phyloP scores from a whole-genome alignment of 2,329 filamentous ascomycete species.

The Fusarium torulosum region DNA sequence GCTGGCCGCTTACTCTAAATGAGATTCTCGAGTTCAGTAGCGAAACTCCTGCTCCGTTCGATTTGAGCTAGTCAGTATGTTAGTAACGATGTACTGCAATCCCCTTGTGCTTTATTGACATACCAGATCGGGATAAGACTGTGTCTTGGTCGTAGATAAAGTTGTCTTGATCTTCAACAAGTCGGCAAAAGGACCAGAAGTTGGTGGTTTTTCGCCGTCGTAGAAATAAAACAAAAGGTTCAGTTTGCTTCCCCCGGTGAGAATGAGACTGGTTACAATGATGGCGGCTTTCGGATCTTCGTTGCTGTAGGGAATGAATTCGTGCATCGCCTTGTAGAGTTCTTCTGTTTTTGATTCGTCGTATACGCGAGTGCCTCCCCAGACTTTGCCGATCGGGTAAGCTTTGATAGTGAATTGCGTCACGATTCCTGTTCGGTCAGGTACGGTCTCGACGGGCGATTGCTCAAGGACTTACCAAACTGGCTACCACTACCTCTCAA shows the following conservation, averaged over 20 bases:
- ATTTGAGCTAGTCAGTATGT: background rate
- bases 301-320: conserved; percentile 25
- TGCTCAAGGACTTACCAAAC: background rate
- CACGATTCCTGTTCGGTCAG: conserved; percentile 1
- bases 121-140: conserved; percentile 12
- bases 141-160: background rate
- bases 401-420: conserved; percentile 15
- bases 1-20: conserved; percentile 7
- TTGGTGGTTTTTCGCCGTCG: conserved; percentile 19
- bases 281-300: conserved; percentile 8
- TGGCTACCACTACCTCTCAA: conserved; percentile 29
- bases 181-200: conserved; percentile 21
- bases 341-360: conserved; percentile 10
- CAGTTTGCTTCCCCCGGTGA: background rate
- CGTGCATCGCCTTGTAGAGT: conserved; percentile 21
- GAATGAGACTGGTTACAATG: conserved; percentile 8
- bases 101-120: fast-evolving
- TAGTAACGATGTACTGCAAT: fast-evolving
- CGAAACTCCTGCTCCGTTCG: conserved; percentile 15
- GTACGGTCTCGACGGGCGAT: fast-evolving
- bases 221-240: conserved; percentile 30
- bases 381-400: conserved; percentile 9
- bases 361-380: conserved; percentile 24
- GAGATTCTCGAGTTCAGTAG: conserved; percentile 23
- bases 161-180: conserved; percentile 21